A percentile compares a stretch with the other conserved stretches of the same genome.
phyloP scores from a whole-genome alignment of 495 filamentous ascomycete genomes.

The Bathelium albidoporum region DNA sequence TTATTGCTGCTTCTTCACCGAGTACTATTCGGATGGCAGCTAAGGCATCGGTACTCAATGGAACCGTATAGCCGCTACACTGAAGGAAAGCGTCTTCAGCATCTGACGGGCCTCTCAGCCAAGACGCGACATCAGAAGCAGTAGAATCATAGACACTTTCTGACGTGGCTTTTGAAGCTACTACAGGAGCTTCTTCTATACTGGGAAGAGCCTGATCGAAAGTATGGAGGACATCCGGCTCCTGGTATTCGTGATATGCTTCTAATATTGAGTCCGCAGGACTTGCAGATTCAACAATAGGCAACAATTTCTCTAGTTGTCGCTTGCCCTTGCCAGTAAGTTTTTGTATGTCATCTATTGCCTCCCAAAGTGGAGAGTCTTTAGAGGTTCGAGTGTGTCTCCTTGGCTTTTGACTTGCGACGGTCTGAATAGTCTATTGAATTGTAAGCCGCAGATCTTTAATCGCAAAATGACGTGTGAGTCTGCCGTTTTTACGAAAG shows the following conservation, averaged over 20 bases:
- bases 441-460: background rate
- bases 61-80: background rate
- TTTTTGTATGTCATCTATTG: background rate
- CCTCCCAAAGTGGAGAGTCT: background rate
- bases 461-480: background rate
- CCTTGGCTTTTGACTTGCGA: background rate
- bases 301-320: background rate
- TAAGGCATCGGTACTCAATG: background rate
- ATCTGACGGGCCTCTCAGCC: background rate
- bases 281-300: background rate
- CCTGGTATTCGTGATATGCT: background rate
- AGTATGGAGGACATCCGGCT: background rate
- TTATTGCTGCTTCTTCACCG: background rate
- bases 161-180: background rate
- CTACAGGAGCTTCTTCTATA: background rate
- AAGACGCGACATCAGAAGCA: background rate
- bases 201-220: background rate
- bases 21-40: background rate
- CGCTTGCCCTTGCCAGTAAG: background rate
- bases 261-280: background rate
- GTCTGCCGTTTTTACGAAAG: background rate
- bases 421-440: background rate
- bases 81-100: conserved; percentile 1
- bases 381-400: background rate
- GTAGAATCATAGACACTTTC: background rate